Evolutionary conservation across 805 yeast genomes (phyloP).

Genomic region (Candida cerambycidarum): DNA sequence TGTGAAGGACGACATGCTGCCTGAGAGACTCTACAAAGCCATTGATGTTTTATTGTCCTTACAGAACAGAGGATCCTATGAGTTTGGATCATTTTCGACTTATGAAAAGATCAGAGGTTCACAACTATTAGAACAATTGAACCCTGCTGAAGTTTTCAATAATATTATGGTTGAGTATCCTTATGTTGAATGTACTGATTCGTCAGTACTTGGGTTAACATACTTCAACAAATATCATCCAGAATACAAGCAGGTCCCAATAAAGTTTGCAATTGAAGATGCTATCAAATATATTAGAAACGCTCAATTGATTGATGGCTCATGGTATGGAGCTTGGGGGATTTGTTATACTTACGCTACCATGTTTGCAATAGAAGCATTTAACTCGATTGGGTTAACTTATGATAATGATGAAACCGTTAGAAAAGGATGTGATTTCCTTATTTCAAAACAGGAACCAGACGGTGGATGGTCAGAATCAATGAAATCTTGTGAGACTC

Average conservation of each 20-base stretch:
- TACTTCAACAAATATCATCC: conserved; percentile 67
- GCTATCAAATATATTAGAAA: conserved; percentile 72
- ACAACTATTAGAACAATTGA: conserved; percentile 68
- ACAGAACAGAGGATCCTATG: conserved; percentile 77
- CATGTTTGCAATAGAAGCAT: conserved; percentile 96
- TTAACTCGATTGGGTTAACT: conserved; percentile 62
- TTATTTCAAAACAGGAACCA: conserved; percentile 66
- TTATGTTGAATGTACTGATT: conserved; percentile 96
- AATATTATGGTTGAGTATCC: conserved; percentile 99
- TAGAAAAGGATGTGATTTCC: conserved; percentile 78
- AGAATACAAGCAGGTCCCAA: conserved; percentile 64
- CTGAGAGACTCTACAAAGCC: conserved; percentile 58
- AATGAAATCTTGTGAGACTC: conserved; percentile 85
- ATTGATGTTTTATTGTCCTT: conserved; percentile 73
- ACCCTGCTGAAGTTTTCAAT: conserved; percentile 98
- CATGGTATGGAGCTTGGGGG: conserved; percentile 99
- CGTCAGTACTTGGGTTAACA: conserved; percentile 84
- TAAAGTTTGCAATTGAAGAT: conserved; percentile 63
- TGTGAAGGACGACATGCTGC: conserved; percentile 52
- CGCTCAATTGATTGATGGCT: conserved; percentile 76
- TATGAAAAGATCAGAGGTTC: conserved; percentile 87
- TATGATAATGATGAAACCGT: conserved; percentile 66
- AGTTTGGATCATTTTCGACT: conserved; percentile 89
- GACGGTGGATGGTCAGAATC: conserved; percentile 99
- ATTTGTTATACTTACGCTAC: conserved; percentile 93